Conservation (phyloP, 164 flowering plant species). For the Piper betle region DNA sequence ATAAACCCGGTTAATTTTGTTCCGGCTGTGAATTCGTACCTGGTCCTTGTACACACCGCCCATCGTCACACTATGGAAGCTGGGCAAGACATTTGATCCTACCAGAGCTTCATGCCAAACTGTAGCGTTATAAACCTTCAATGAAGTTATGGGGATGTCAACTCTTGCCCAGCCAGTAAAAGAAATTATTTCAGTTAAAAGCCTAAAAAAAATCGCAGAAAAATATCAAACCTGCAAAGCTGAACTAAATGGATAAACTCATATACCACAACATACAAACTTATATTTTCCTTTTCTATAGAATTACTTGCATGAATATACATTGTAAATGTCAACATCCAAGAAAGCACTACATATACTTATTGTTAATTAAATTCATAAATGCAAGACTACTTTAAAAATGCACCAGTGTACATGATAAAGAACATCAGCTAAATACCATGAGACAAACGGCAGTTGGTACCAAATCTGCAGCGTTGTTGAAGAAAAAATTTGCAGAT, state of each 20-base stretch:
- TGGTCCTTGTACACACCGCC: no score
- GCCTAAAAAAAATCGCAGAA: neutral
- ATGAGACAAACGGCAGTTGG: constrained; percentile 91
- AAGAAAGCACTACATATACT: no score
- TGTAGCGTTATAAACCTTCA: constrained; percentile 54
- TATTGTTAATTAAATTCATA: no score
- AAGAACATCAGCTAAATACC: constrained; percentile 72
- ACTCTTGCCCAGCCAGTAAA: constrained; percentile 31
- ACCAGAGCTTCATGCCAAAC: constrained; percentile 54
- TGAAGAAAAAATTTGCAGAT: constrained; percentile 98
- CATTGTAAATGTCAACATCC: neutral
- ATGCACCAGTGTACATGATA: neutral
- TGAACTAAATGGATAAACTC: neutral
- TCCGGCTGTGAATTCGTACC: no score
- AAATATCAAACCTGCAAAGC: neutral
- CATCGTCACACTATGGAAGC: no score
- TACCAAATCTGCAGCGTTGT: constrained; percentile 94
- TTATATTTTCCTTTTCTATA: neutral
- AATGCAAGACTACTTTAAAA: no score
- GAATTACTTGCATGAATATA: neutral
- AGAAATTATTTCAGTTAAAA: neutral
- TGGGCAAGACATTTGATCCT: constrained; percentile 69
- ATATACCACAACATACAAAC: neutral
- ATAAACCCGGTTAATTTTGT: no score
- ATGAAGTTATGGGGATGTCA: constrained; percentile 51